Percentiles rank a stretch among this genome's conserved stretches.
These are phyloP conservation scores for Pelargonium exstipulatum DNA, from an alignment of 441 rosid species.

Conservation along the genomic window DNA sequence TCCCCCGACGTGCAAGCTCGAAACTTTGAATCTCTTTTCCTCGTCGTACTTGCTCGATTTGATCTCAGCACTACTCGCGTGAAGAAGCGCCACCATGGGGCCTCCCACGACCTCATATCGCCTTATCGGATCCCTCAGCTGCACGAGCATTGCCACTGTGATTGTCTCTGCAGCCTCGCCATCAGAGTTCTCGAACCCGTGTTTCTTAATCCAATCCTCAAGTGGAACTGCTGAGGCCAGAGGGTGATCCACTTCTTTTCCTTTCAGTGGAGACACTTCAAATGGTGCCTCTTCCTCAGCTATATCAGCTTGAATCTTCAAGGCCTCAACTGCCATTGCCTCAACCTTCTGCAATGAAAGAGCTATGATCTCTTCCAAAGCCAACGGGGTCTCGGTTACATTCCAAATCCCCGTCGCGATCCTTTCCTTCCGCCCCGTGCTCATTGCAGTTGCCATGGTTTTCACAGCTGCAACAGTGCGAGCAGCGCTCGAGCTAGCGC, in stretches of 20 bases:
- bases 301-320: constrained; percentile 79
- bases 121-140: constrained; percentile 74
- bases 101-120: constrained; percentile 90
- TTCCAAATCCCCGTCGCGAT: constrained; percentile 78
- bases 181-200: constrained; percentile 25
- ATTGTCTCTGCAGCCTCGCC: constrained; percentile 29
- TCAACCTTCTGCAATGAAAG: constrained; percentile 73
- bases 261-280: constrained; percentile 43
- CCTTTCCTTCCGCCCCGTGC: constrained; percentile 67
- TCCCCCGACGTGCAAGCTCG: constrained; percentile 70
- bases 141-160: constrained; percentile 48
- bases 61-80: constrained; percentile 30
- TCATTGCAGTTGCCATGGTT: constrained; percentile 59
- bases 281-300: constrained; percentile 76
- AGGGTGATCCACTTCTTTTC: constrained; percentile 35
- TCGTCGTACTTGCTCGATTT: constrained; percentile 34
- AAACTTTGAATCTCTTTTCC: constrained; percentile 53
- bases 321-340: constrained; percentile 65
- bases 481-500: constrained; percentile 82
- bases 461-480: constrained; percentile 70
- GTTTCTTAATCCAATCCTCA: constrained; percentile 52
- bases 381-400: constrained; percentile 48
- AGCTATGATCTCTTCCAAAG: constrained; percentile 62
- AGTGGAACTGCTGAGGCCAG: constrained; percentile 53
- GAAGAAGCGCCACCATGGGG: constrained; percentile 50